phyloP scores from a whole-genome alignment of 2,329 filamentous ascomycete genomes.

The Neoscytalidium dimidiatum region DNA sequence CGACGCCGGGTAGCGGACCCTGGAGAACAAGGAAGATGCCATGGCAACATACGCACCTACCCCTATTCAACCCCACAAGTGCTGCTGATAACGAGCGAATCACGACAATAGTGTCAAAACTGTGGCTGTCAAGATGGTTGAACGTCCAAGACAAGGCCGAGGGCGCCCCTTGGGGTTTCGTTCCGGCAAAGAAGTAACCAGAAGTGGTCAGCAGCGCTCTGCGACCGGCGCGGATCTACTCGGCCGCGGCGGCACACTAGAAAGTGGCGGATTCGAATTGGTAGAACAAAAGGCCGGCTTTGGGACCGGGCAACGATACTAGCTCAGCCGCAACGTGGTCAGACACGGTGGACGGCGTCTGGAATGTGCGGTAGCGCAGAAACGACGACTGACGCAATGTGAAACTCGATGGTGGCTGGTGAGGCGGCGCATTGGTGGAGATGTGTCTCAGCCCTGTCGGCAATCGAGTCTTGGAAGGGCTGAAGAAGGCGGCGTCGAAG shows the following conservation, averaged over 20 bases:
- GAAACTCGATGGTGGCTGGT: background rate
- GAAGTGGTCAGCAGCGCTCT: background rate
- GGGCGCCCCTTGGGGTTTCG: background rate
- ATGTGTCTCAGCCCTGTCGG: slow-evolving; percentile 17
- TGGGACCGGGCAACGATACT: slow-evolving; percentile 10
- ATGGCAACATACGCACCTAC: background rate
- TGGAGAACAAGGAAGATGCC: background rate
- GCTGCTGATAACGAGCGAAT: background rate
- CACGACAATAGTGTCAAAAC: no score
- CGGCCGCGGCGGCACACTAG: slow-evolving; percentile 3
- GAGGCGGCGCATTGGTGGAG: slow-evolving; percentile 7
- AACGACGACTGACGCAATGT: slow-evolving; percentile 9
- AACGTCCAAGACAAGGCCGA: background rate
- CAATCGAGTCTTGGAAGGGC: background rate
- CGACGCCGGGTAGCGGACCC: no score
- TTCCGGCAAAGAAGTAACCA: background rate
- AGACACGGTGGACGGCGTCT: background rate
- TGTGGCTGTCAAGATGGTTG: background rate
- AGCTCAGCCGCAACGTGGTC: slow-evolving; percentile 2
- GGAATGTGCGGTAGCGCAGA: background rate
- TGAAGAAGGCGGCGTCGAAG: background rate
- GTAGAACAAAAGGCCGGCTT: background rate
- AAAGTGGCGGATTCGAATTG: background rate
- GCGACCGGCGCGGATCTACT: background rate
- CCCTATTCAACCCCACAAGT: background rate